Conservation (phyloP, 208 protist species). For the Leishmania lainsoni region DNA sequence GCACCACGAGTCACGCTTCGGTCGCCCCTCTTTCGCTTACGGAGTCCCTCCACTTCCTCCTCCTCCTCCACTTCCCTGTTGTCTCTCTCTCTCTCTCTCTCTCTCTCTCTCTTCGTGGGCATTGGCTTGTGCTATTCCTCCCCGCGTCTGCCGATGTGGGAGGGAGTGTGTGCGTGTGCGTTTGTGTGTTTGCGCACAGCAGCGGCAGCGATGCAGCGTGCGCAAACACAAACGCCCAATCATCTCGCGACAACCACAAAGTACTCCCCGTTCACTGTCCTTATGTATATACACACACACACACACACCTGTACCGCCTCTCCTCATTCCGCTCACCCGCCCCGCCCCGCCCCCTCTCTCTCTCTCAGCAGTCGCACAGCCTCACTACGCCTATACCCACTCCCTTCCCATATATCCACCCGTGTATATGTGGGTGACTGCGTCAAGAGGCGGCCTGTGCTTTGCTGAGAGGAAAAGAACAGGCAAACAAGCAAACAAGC, state of each 20-base stretch:
- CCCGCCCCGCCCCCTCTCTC: no score
- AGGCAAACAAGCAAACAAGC: background rate
- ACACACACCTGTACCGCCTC: no score
- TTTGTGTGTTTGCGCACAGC: no score
- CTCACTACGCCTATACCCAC: no score
- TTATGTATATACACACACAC: no score
- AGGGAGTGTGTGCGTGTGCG: background rate
- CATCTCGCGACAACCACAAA: background rate
- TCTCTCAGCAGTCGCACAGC: no score
- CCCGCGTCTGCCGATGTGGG: background rate
- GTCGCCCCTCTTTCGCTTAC: no score
- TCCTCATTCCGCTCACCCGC: no score
- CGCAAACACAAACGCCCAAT: background rate
- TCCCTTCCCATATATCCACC: background rate
- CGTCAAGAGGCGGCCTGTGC: no score
- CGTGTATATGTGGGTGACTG: background rate
- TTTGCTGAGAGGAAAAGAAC: background rate
- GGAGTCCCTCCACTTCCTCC: no score
- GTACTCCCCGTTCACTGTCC: background rate
- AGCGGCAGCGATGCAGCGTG: no score
- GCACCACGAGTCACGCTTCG: background rate
- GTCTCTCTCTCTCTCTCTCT: conserved; percentile 1
- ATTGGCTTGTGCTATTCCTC: background rate
- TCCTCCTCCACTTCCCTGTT: background rate
- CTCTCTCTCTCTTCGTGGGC: background rate